A percentile compares a stretch with the other conserved stretches of the same genome.
Evolutionary conservation across 176 grass and related monocot genomes (phyloP).

Genomic region (Otatea glauca): DNA sequence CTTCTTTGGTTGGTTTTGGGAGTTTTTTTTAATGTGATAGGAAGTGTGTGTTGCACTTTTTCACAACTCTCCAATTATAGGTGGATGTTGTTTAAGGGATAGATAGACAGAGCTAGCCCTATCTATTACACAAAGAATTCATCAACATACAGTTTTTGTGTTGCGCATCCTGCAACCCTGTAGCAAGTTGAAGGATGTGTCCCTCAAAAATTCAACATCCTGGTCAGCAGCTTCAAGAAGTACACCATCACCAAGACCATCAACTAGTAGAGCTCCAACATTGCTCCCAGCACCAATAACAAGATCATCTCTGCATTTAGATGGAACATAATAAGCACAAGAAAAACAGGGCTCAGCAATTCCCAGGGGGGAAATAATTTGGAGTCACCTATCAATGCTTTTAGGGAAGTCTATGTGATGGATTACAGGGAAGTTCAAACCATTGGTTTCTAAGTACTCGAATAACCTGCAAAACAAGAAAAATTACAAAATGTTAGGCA

Average conservation of each 20-base stretch:
- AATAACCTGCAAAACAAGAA: conserved; percentile 72
- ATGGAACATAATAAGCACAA: conserved; percentile 43
- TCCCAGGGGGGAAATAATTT: neutral
- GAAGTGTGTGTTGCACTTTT: neutral
- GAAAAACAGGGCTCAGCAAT: neutral
- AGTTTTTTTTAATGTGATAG: neutral
- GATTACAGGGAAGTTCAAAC: conserved; percentile 86
- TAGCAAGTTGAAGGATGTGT: conserved; percentile 96
- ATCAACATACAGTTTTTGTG: conserved; percentile 89
- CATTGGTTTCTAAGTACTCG: conserved; percentile 76
- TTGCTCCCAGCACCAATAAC: conserved; percentile 89
- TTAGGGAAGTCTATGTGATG: conserved; percentile 87
- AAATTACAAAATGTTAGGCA: conserved; percentile 30
- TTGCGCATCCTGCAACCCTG: conserved; percentile 99
- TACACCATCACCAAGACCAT: conserved; percentile 92
- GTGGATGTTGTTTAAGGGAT: conserved; percentile 1
- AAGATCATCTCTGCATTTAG: conserved; percentile 77
- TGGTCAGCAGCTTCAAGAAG: conserved; percentile 82
- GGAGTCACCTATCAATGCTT: conserved; percentile 58
- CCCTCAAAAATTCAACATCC: conserved; percentile 88
- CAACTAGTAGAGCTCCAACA: conserved; percentile 85
- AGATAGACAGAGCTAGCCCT: neutral
- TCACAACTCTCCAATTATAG: neutral
- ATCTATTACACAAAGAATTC: neutral
- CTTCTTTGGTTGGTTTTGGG: neutral